Conservation (phyloP, 257 asterid species). For the Anisodus tanguticus region DNA sequence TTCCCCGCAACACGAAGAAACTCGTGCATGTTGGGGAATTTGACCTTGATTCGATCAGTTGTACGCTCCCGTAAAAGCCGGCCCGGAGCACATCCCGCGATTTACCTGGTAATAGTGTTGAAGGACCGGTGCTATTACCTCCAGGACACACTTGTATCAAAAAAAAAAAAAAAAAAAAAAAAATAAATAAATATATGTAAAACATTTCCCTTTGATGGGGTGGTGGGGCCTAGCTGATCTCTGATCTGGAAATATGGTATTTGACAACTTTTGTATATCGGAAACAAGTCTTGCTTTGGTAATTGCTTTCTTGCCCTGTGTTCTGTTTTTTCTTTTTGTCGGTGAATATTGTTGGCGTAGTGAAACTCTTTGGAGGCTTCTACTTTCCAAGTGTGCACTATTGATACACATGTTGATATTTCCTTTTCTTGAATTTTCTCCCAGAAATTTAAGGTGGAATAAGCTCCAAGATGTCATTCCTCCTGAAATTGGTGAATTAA, state of each 20-base stretch:
- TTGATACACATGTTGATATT: not conserved
- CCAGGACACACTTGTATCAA: too few species aligned
- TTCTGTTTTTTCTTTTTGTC: not conserved
- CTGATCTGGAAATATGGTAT: not conserved
- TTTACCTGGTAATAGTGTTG: too few species aligned
- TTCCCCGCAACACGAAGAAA: too few species aligned
- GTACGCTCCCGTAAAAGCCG: too few species aligned
- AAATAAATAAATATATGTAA: too few species aligned
- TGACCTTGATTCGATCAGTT: too few species aligned
- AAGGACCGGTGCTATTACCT: too few species aligned
- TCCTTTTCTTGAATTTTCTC: constrained; percentile 17
- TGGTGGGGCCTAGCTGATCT: not conserved
- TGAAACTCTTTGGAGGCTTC: not conserved
- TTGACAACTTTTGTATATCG: too few species aligned
- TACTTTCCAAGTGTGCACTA: not conserved
- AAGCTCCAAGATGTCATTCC: constrained; percentile 94
- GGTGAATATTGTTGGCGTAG: not conserved
- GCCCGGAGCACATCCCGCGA: too few species aligned
- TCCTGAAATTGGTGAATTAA: constrained; percentile 92
- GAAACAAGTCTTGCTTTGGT: not conserved
- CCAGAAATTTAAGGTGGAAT: constrained; percentile 95
- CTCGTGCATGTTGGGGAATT: too few species aligned
- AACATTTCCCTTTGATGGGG: not conserved
- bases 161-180: too few species aligned
- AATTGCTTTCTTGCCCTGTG: not conserved